A percentile compares a stretch with the other conserved stretches of the same genome.
These are phyloP conservation scores for Mesembryanthemum crystallinum DNA, from an alignment of 148 eudicot genomes.

Conservation along the genomic window DNA sequence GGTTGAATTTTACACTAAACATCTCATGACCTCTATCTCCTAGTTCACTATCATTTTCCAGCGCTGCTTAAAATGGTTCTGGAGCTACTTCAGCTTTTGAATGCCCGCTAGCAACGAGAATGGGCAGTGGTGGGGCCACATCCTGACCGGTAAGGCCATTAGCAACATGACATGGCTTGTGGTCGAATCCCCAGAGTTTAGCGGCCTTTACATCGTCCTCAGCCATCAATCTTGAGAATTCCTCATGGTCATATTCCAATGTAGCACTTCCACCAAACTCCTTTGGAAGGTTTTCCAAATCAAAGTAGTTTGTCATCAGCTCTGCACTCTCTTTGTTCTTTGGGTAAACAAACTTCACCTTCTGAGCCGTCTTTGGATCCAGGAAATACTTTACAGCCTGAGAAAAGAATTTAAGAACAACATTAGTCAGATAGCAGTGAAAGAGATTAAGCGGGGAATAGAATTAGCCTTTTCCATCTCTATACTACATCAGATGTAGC, in stretches of 20 bases:
- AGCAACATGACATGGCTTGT: conserved; percentile 3
- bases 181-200: conserved; percentile 52
- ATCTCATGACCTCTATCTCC: neutral
- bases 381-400: conserved; percentile 71
- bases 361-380: conserved; percentile 61
- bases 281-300: conserved; percentile 70
- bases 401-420: neutral
- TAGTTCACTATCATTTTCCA: neutral
- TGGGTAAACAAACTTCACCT: conserved; percentile 66
- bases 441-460: neutral
- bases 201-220: conserved; percentile 62
- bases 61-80: neutral
- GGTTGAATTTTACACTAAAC: neutral
- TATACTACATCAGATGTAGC: neutral
- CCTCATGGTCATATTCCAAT: conserved; percentile 75
- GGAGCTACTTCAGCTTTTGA: conserved; percentile 24
- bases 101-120: conserved; percentile 8
- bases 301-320: conserved; percentile 68
- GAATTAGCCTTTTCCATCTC: neutral
- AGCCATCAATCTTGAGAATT: conserved; percentile 68
- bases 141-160: conserved; percentile 16
- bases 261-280: conserved; percentile 85
- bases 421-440: neutral
- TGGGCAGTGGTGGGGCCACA: conserved; percentile 16
- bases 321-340: conserved; percentile 65